phyloP scores from a whole-genome alignment of 345 rosid genomes.

The Iberis pinnata region DNA sequence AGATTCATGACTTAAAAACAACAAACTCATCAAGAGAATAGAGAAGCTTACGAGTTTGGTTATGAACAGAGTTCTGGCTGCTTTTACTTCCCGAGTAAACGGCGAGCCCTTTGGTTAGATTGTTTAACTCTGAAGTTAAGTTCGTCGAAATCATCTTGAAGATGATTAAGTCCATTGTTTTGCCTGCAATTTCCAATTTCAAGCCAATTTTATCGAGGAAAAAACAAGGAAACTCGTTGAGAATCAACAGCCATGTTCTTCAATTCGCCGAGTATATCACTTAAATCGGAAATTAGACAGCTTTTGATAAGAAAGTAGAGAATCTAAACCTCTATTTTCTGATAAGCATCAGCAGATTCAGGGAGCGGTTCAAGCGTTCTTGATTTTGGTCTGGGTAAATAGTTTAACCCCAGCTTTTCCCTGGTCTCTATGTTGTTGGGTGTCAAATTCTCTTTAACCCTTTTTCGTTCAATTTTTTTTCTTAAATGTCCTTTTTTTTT shows the following conservation, averaged over 20 bases:
- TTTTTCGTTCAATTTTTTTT: no score
- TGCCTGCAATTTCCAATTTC: slow-evolving; percentile 45
- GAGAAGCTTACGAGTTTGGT: slow-evolving; percentile 14
- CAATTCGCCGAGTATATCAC: slow-evolving; percentile 61
- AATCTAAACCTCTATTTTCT: no score
- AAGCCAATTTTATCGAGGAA: slow-evolving; percentile 4
- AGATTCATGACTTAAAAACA: slow-evolving; percentile 12
- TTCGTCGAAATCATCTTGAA: slow-evolving; percentile 61
- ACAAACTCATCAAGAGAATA: slow-evolving; percentile 5
- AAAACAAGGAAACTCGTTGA: neutral
- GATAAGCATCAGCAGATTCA: no score
- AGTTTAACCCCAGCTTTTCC: no score
- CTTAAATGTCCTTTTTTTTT: no score
- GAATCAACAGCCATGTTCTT: slow-evolving; percentile 66
- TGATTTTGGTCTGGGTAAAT: no score
- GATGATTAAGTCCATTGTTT: slow-evolving; percentile 50
- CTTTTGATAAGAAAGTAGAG: no score
- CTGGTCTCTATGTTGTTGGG: no score
- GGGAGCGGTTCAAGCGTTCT: no score
- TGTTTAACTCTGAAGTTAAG: slow-evolving; percentile 51
- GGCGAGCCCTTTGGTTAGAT: slow-evolving; percentile 56
- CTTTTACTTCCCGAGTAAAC: slow-evolving; percentile 65
- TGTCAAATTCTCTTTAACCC: no score
- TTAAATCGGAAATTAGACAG: slow-evolving; percentile 63
- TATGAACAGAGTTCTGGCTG: slow-evolving; percentile 5